Evolutionary conservation across 352 stramenopile genomes (phyloP).

Genomic region (Pythium brassicae): DNA sequence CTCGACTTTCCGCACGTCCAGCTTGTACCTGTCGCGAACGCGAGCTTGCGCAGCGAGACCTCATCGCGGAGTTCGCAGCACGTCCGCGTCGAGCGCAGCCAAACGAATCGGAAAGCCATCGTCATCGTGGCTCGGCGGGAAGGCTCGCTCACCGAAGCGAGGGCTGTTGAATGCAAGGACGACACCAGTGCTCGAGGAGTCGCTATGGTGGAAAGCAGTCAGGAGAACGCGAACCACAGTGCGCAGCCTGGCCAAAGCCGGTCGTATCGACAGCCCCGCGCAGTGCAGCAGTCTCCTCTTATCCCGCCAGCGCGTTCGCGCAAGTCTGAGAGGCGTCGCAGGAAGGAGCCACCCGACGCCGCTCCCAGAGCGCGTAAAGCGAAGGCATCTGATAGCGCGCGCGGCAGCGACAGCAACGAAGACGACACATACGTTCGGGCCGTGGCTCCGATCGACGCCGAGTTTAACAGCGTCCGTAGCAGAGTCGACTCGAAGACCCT

Average conservation of each 20-base stretch:
- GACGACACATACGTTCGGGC: slow-evolving; percentile 12
- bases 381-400: not conserved
- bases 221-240: not conserved
- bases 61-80: not conserved
- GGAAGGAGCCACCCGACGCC: not conserved
- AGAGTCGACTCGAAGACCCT: slow-evolving; percentile 52
- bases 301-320: not conserved
- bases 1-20: slow-evolving; percentile 59
- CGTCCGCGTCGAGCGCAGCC: no score
- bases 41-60: not conserved
- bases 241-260: not conserved
- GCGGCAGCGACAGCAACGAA: slow-evolving; percentile 7
- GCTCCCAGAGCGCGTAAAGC: not conserved
- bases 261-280: not conserved
- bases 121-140: slow-evolving; percentile 2
- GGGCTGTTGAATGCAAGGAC: not conserved
- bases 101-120: not conserved
- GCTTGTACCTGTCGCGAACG: slow-evolving; percentile 2
- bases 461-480: slow-evolving; percentile 29
- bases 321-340: slow-evolving; percentile 3
- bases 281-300: slow-evolving; percentile 3
- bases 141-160: not conserved
- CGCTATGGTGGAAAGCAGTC: not conserved
- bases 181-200: not conserved
- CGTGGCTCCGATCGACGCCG: slow-evolving; percentile 20